These are phyloP conservation scores for Catunica adiposa DNA, from an alignment of 2,329 filamentous ascomycete genomes.

Conservation along the genomic window DNA sequence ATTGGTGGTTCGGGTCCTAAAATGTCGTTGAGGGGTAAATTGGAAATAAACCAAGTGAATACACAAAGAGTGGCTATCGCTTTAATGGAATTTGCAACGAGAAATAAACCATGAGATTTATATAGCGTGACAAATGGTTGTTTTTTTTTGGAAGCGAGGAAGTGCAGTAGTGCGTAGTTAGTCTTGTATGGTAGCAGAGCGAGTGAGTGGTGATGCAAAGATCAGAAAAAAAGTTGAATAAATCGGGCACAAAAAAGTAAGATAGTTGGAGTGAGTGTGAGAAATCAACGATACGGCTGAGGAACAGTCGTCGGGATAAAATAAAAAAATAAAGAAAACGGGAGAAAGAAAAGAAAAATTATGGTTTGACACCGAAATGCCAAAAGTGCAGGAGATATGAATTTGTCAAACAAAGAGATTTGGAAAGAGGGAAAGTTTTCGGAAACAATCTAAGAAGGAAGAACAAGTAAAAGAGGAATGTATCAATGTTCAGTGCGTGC, in stretches of 20 bases:
- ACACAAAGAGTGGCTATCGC: conserved; percentile 1
- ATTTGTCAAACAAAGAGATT: conserved; percentile 2
- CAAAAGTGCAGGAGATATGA: background rate
- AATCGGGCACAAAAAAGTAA: conserved; percentile 3
- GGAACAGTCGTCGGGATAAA: background rate
- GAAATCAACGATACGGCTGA: background rate
- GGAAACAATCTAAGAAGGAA: conserved; percentile 1
- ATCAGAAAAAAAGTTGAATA: conserved; percentile 3
- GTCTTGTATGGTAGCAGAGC: background rate
- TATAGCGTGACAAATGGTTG: too few species aligned
- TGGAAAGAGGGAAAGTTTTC: conserved; percentile 2
- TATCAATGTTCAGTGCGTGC: conserved; percentile 3
- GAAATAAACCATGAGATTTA: background rate
- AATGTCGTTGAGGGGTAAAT: background rate
- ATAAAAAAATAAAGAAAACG: conserved; percentile 7
- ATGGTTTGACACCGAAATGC: background rate
- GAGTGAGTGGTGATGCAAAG: conserved; percentile 3
- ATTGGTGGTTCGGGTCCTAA: background rate
- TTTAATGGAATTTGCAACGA: background rate
- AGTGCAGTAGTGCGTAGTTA: background rate
- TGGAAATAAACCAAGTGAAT: background rate
- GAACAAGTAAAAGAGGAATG: background rate
- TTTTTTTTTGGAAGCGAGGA: background rate
- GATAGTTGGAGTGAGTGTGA: conserved; percentile 7
- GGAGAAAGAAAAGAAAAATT: conserved; percentile 5